Base-by-base conservation (phyloP, 441 rosid genomes). In the Cnidoscolus chayamansa region DNA sequence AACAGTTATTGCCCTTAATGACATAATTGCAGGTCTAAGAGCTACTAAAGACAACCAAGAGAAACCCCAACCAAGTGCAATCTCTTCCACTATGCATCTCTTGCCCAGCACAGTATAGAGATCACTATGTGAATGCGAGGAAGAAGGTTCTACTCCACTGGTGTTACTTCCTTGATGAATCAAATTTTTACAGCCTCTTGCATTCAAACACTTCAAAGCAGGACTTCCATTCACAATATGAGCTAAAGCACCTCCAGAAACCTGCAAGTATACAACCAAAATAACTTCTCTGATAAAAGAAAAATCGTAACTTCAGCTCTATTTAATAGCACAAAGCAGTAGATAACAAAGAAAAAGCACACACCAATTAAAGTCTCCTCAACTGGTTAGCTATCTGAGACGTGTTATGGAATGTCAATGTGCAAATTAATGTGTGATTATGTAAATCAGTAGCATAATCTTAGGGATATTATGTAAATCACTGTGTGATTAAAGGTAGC, bases 51-150 rank as follows among this genome's bases (percentile, higher is more conserved):
- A 80, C 72, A 80, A 74, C 58, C 71, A 82, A 74, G 89, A 76
- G 74, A 90, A 83, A 2, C 96, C 94, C 98, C 96, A 92, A 62
- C 96, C 96, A 17, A 90, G 70, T 37, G 85, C 81, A 81, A 90
- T 80, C 75, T 84, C 87, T 83, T 84, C 82, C 80, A 92, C 74
- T 68, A 64, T 79, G 84, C 78, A 81, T 68, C 78, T 81, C 80
- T 78, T 83, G 37, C 87, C 84, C 60, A 88, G 68, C 77, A 67
- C 83, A 20, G 70, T 25, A 71, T 77, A 84, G 65, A 84, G 72
- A 16, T 84, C 87, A 70, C 63, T 66, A 65, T 75, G 45, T 48
- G 80, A 25, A 74, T 35, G 48, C 19, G 76, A 63, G 68, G 80
- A 80, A 56, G 83, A 75, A 59, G 60, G 66, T 31, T 77, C 70